Percentiles rank a stretch among this genome's conserved stretches.
Evolutionary conservation across 257 asterid species (phyloP).

Genomic region (Henckelia pumila): DNA sequence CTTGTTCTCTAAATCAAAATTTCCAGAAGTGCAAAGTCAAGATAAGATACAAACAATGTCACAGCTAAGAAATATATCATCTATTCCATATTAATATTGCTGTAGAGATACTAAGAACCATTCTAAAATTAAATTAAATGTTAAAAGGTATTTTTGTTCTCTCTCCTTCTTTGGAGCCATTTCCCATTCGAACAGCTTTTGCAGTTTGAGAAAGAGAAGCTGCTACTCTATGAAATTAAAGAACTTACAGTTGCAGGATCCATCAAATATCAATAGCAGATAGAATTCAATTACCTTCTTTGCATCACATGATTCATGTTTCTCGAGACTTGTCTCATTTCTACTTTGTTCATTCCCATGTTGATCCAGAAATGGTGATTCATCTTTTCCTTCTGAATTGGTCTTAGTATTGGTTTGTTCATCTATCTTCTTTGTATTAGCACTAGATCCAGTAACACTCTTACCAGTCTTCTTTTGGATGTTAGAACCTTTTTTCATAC

Average conservation of each 20-base stretch:
- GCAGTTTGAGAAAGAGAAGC: neutral
- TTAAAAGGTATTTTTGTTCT: too few species aligned
- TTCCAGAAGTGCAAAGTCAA: neutral
- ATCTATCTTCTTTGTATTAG: conserved; percentile 14
- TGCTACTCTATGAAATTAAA: neutral
- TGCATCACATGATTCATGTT: neutral
- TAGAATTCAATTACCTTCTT: conserved; percentile 19
- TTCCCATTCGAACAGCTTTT: neutral
- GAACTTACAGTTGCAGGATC: conserved; percentile 6
- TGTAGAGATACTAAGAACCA: neutral
- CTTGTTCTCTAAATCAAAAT: neutral
- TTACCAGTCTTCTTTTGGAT: neutral
- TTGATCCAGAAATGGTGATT: conserved; percentile 3
- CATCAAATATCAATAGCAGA: conserved; percentile 2
- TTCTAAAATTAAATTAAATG: too few species aligned
- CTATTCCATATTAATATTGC: too few species aligned
- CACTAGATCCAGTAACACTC: neutral
- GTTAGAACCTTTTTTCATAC: conserved; percentile 22
- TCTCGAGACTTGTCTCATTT: conserved; percentile 1
- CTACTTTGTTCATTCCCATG: conserved; percentile 8
- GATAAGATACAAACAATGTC: neutral
- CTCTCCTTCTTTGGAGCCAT: too few species aligned
- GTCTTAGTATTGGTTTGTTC: conserved; percentile 14
- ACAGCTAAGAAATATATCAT: neutral
- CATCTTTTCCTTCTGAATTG: conserved; percentile 18